phyloP scores from a whole-genome alignment of 176 grass and related monocot species.

The Melocanna baccifera region DNA sequence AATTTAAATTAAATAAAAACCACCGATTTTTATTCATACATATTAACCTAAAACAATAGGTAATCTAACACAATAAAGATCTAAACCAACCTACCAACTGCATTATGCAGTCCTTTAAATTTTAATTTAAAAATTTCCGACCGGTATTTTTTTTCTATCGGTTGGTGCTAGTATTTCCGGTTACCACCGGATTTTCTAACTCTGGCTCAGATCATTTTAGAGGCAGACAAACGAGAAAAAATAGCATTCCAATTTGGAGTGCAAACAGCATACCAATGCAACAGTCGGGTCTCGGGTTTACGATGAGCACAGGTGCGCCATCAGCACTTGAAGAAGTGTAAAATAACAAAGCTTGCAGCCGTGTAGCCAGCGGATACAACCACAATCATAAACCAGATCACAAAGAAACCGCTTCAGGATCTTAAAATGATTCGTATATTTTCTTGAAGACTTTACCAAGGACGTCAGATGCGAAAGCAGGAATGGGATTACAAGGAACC shows the following conservation, averaged over 20 bases:
- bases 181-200: too few species aligned
- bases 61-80: too few species aligned
- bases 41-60: too few species aligned
- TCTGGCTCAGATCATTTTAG: background rate
- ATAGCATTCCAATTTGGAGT: background rate
- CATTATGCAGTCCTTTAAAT: too few species aligned
- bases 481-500: background rate
- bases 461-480: background rate
- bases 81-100: too few species aligned
- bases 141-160: too few species aligned
- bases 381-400: background rate
- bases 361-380: background rate
- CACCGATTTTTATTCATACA: too few species aligned
- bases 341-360: background rate
- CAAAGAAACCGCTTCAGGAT: background rate
- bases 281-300: background rate
- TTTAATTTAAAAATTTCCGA: too few species aligned
- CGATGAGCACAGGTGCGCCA: background rate
- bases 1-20: too few species aligned
- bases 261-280: background rate
- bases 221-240: background rate
- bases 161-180: too few species aligned
- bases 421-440: background rate
- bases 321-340: background rate
- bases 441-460: background rate